Evolutionary conservation across 2,329 filamentous ascomycete species (phyloP).

Genomic region (Talaromyces sp.): DNA sequence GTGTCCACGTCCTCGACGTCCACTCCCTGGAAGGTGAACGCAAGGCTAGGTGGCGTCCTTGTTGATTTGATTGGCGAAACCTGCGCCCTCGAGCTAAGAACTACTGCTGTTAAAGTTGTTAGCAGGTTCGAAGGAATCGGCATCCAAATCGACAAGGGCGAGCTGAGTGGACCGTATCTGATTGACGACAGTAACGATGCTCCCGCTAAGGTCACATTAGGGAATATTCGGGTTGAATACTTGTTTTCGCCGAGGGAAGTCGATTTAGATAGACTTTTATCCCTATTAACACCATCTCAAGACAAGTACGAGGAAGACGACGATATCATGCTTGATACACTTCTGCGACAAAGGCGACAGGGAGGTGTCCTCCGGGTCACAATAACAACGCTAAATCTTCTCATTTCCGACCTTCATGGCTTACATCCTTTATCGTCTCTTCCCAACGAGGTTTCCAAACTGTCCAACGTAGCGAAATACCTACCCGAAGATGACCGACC

Average conservation of each 20-base stretch:
- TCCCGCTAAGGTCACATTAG: slow-evolving; percentile 59
- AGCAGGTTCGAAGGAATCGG: slow-evolving; percentile 69
- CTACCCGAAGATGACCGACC: slow-evolving; percentile 92
- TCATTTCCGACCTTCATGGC: slow-evolving; percentile 60
- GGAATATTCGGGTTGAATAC: slow-evolving; percentile 68
- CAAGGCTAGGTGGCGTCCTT: slow-evolving; percentile 71
- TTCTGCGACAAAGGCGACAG: slow-evolving; percentile 80
- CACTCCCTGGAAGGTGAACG: slow-evolving; percentile 60
- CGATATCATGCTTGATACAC: slow-evolving; percentile 89
- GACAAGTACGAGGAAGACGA: slow-evolving; percentile 85
- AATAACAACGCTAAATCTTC: slow-evolving; percentile 60
- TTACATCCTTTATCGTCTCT: slow-evolving; percentile 66
- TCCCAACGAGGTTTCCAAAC: slow-evolving; percentile 71
- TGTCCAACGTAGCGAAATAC: slow-evolving; percentile 89
- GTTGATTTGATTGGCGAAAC: slow-evolving; percentile 72
- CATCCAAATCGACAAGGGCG: slow-evolving; percentile 70
- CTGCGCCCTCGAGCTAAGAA: slow-evolving; percentile 69
- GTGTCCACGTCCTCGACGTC: slow-evolving; percentile 23
- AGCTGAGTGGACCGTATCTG: slow-evolving; percentile 66
- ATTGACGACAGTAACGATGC: slow-evolving; percentile 45
- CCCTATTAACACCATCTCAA: slow-evolving; percentile 85
- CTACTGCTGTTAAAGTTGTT: slow-evolving; percentile 76
- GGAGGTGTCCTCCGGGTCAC: slow-evolving; percentile 73
- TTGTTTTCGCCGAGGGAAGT: slow-evolving; percentile 66
- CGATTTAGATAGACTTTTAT: slow-evolving; percentile 77